Evolutionary conservation across 768 basidiomycete species (phyloP).

Genomic region (Hericium alpestre): DNA sequence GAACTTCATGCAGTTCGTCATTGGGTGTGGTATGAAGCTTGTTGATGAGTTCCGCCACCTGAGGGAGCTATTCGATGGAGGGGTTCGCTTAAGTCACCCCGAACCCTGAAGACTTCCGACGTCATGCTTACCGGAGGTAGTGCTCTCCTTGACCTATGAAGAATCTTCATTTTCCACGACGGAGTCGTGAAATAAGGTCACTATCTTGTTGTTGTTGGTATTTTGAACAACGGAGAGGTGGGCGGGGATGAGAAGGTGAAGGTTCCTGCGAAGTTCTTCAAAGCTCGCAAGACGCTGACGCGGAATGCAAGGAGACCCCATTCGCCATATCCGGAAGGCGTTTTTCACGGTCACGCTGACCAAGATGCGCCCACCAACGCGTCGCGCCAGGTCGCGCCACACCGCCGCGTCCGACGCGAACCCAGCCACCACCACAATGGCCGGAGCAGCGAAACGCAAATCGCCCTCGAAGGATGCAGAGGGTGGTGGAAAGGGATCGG

Average conservation of each 20-base stretch:
- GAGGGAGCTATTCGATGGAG: conserved; percentile 47
- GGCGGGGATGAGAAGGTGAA: not conserved
- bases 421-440: not conserved
- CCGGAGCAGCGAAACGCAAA: not conserved
- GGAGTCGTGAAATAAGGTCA: conserved; percentile 23
- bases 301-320: not conserved
- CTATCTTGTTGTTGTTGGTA: not conserved
- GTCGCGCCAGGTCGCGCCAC: not conserved
- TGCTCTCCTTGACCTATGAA: conserved; percentile 75
- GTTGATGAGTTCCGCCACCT: conserved; percentile 71
- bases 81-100: conserved; percentile 13
- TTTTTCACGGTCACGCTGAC: conserved; percentile 7
- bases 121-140: conserved; percentile 55
- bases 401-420: not conserved
- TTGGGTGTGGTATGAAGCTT: conserved; percentile 56
- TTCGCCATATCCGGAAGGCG: not conserved
- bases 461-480: not conserved
- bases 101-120: conserved; percentile 3
- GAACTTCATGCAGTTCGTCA: conserved; percentile 58
- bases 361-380: not conserved
- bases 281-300: conserved; percentile 8
- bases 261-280: conserved; percentile 2
- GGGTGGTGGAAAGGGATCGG: not conserved
- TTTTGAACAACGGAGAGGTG: conserved; percentile 1
- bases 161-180: conserved; percentile 77